These are phyloP conservation scores for Guadua angustifolia DNA, from an alignment of 176 grass and related monocot genomes.

Conservation along the genomic window DNA sequence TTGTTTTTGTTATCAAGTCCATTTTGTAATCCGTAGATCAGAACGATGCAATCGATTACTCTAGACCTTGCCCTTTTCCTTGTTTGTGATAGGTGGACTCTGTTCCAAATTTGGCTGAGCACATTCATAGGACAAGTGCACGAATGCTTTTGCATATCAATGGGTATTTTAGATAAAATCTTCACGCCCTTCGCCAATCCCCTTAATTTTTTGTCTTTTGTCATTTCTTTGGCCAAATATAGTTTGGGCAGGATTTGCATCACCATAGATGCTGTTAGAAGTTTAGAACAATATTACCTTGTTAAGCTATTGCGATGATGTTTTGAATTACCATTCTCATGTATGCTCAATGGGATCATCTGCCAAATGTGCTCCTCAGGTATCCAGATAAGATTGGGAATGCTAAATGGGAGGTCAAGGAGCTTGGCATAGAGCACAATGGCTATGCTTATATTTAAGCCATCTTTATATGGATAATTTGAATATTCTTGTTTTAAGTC, in stretches of 20 bases:
- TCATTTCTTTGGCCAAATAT: constrained; percentile 19
- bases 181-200: neutral
- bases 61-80: constrained; percentile 16
- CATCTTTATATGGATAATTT: constrained; percentile 28
- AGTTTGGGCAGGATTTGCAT: constrained; percentile 11
- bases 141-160: constrained; percentile 94
- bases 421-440: constrained; percentile 98
- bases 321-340: constrained; percentile 17
- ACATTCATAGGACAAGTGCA: constrained; percentile 95
- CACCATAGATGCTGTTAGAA: constrained; percentile 32
- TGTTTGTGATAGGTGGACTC: constrained; percentile 80
- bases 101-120: constrained; percentile 81
- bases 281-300: constrained; percentile 19
- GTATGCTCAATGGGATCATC: constrained; percentile 29
- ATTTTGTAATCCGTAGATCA: constrained; percentile 33
- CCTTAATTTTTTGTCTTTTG: neutral
- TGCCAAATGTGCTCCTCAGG: constrained; percentile 55
- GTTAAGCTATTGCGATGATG: constrained; percentile 24
- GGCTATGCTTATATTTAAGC: constrained; percentile 69
- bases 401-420: constrained; percentile 99
- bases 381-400: constrained; percentile 96
- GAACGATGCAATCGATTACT: constrained; percentile 21
- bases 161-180: constrained; percentile 63
- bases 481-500: constrained; percentile 20
- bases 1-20: neutral